A percentile compares a stretch with the other conserved stretches of the same genome.
Evolutionary conservation across 2,329 filamentous ascomycete genomes (phyloP).

Genomic region (Colletotrichum truncatum): DNA sequence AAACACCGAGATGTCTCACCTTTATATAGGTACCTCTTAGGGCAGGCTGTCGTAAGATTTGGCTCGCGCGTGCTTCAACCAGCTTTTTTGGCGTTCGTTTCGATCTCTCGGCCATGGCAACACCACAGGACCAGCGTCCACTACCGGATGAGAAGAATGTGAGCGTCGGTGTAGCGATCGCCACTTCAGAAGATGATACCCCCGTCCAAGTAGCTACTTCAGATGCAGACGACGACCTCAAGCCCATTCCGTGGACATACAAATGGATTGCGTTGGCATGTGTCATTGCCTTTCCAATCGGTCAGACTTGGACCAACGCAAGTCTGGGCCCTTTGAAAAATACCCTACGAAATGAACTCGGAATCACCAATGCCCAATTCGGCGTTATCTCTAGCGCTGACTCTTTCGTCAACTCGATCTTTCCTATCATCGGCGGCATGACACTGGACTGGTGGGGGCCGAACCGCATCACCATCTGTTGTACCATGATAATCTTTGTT

Average conservation of each 20-base stretch:
- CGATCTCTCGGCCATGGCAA: not conserved
- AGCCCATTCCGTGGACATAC: constrained; percentile 33
- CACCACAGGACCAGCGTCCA: not conserved
- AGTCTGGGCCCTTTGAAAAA: constrained; percentile 36
- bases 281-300: constrained; percentile 35
- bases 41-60: not conserved
- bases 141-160: not conserved
- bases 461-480: constrained; percentile 34
- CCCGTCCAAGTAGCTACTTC: not conserved
- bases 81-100: not conserved
- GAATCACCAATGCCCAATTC: constrained; percentile 36
- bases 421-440: constrained; percentile 35
- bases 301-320: constrained; percentile 34
- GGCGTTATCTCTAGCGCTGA: constrained; percentile 37
- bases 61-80: not conserved
- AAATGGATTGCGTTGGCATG: constrained; percentile 35
- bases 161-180: not conserved
- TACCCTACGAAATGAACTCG: constrained; percentile 34
- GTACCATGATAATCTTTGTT: constrained; percentile 32
- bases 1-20: not conserved
- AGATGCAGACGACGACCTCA: not conserved
- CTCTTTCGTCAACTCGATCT: constrained; percentile 36
- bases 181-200: not conserved
- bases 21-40: not conserved
- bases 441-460: constrained; percentile 37